Evolutionary conservation across 2,329 filamentous ascomycete genomes (phyloP).

Genomic region (Metarhizium rileyi): DNA sequence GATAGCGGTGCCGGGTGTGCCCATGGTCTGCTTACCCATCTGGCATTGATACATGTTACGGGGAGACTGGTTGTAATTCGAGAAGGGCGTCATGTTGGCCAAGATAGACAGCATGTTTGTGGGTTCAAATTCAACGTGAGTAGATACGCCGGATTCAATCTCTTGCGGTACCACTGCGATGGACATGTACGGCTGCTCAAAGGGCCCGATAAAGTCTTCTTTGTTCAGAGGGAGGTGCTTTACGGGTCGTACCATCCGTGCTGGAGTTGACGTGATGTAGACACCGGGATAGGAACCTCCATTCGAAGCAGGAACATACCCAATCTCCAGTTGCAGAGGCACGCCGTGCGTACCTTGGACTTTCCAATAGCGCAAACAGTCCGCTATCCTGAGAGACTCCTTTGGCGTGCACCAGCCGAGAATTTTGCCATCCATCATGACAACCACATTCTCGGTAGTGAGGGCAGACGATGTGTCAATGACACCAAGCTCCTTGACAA

Average conservation of each 20-base stretch:
- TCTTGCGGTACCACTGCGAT: constrained; percentile 88
- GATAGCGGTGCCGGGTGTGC: constrained; percentile 79
- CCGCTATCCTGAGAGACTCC: constrained; percentile 70
- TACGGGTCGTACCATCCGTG: constrained; percentile 82
- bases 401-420: constrained; percentile 84
- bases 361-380: constrained; percentile 91
- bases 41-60: constrained; percentile 99
- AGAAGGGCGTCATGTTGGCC: constrained; percentile 98
- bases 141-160: constrained; percentile 77
- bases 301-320: constrained; percentile 76
- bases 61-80: constrained; percentile 96
- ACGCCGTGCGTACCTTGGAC: constrained; percentile 76
- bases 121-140: constrained; percentile 87
- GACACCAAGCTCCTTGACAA: constrained; percentile 73
- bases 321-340: constrained; percentile 79
- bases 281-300: constrained; percentile 94
- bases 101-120: constrained; percentile 97
- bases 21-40: constrained; percentile 99
- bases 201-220: constrained; percentile 80
- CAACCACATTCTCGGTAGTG: constrained; percentile 72
- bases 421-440: constrained; percentile 84
- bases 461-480: constrained; percentile 66
- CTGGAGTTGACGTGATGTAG: constrained; percentile 80
- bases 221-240: constrained; percentile 84
- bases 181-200: constrained; percentile 97